These are phyloP conservation scores for Wickerhamomyces alni DNA, from an alignment of 805 yeast genomes.

Conservation along the genomic window DNA sequence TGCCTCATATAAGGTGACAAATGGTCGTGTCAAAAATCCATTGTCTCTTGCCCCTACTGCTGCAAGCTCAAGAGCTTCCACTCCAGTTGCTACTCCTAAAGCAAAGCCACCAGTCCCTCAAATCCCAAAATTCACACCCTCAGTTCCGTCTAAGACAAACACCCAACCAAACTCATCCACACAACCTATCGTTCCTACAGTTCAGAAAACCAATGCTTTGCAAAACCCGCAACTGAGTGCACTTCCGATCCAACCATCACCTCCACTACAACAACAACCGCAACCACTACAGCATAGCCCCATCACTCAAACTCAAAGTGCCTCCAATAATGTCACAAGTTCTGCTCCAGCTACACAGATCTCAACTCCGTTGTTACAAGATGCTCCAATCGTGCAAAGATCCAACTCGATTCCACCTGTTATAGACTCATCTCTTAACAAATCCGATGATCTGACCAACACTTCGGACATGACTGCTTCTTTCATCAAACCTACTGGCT, in stretches of 20 bases:
- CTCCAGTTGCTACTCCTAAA: slow-evolving; percentile 11
- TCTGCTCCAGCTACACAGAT: neutral
- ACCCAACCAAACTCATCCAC: neutral
- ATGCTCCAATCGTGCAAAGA: neutral
- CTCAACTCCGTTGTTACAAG: neutral
- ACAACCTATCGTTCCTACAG: neutral
- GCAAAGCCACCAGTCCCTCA: neutral
- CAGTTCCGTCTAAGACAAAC: slow-evolving; percentile 2
- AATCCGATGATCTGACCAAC: too few relatives aligned
- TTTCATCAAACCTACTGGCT: neutral
- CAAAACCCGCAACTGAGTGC: neutral
- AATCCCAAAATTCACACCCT: neutral
- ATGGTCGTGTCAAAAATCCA: slow-evolving; percentile 43
- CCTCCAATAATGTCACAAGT: too few relatives aligned
- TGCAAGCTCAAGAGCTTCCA: slow-evolving; percentile 12
- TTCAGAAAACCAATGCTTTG: neutral
- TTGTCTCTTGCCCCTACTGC: slow-evolving; percentile 24
- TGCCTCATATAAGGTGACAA: slow-evolving; percentile 58
- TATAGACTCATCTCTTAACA: too few relatives aligned
- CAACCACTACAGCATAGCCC: neutral
- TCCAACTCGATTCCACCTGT: too few relatives aligned
- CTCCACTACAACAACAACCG: neutral
- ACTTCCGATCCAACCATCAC: neutral
- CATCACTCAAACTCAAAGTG: neutral
- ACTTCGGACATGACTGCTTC: too few relatives aligned